Evolutionary conservation across 2,329 filamentous ascomycete species (phyloP), one percentile per base, ranked within the genome.

Genomic region (Fusarium sp.): DNA sequence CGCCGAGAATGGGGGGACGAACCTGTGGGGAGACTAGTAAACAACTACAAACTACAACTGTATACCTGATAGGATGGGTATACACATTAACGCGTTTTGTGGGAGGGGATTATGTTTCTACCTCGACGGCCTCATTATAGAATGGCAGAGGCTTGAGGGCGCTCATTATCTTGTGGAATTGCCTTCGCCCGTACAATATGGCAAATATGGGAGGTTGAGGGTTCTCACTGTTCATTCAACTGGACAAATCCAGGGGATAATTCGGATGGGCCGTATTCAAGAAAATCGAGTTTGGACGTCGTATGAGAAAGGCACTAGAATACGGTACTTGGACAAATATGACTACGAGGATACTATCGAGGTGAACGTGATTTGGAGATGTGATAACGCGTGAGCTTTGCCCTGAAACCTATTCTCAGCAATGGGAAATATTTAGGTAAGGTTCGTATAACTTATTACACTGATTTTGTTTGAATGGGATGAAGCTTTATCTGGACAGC

Each of bases 11-110:
- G 71, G 71, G 5, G 71, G 67, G 0, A 74, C 58, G 0, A 47
- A 74, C 42, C 17, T 74, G 3, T 74, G 71, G 71, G 50, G 47
- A 14, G 18, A 41, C 32, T n/a, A 55, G 15, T 42, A 28, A n/a
- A 30, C 47, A 38, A 48, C 14, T 17, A 15, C 8, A 58, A 57
- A 47, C 22, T 11, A 32, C 39, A 24, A 24, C 3, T 7, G 22
- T 38, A 72, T 72, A 72, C 69, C 28, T 32, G 6, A 50, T 36
- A 61, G 20, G 15, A 53, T 32, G 32, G 70, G 71, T 71, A 74
- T 73, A 63, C 15, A 26, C 18, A 47, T 62, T 45, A 42, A 38
- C 8, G 30, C 8, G 6, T 17, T n/a, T 41, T 22, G 10, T 9
- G 14, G 14, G 15, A 15, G 1, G 3, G 56, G 24, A 9, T 24